Base-by-base conservation (phyloP, 2,329 filamentous ascomycete species). In the Rachicladosporium sp. region DNA sequence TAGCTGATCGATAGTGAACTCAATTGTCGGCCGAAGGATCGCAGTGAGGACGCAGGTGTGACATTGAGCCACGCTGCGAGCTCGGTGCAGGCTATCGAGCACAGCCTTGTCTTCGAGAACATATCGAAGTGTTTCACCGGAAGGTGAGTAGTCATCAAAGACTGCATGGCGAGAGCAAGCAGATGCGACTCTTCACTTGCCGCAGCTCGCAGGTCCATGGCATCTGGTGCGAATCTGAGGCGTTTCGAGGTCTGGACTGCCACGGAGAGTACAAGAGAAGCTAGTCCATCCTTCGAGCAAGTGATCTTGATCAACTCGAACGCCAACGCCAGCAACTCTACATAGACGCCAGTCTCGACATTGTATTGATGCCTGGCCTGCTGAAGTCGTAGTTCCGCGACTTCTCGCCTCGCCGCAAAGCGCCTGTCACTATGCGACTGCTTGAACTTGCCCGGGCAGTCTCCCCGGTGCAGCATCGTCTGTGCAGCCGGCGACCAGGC, bases 21-120 rank as follows among this genome's bases (percentile, higher is more conserved):
- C 9, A 36, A n/a, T 29, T 7, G 11, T 19, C 8, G 10, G 9
- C 13, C 21, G 7, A 36, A n/a, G 12, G 13, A 10, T 11, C 34
- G 34, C 11, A 36, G 34, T 21, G 11, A 6, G 8, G 34, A 13
- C 12, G 19, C 11, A n/a, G 34, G 21, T 21, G 7, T 36, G 34
- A 11, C 12, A 6, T 13, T 29, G 34, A 36, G 34, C n/a, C 11
- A 36, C 11, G 34, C 6, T 10, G 34, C 13, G 13, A 36, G 13
- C 19, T 36, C 13, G 15, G 34, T 19, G 34, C 34, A 21, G 9
- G 34, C 8, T 19, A 36, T n/a, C 8, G 12, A 9, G 34, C 34
- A 36, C n/a, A 21, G 34, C 23, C 34, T 36, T 19, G 34, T 36
- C 9, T 36, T 36, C 6, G 34, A 29, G 23, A 36, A 36, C 8